phyloP scores from a whole-genome alignment of 768 basidiomycete species.

The Strobilomyces echinocephalus region DNA sequence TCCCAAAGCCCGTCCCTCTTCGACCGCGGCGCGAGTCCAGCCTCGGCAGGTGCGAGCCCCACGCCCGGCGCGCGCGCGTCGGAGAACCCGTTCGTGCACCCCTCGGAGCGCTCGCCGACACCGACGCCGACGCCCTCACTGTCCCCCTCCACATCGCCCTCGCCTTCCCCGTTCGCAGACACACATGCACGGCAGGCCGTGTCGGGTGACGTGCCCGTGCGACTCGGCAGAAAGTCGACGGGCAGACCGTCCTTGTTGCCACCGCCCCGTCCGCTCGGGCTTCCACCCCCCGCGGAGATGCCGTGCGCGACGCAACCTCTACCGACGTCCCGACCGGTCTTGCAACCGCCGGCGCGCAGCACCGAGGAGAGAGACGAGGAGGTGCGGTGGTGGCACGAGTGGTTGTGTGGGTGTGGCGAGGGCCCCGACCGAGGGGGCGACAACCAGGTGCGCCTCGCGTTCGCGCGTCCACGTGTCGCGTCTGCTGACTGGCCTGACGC shows the following conservation, averaged over 20 bases:
- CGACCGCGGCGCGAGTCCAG: constrained; percentile 13
- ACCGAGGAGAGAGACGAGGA: constrained; percentile 34
- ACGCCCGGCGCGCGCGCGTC: neutral
- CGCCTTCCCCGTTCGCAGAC: constrained; percentile 37
- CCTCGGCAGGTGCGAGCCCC: neutral
- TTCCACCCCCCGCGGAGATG: constrained; percentile 44
- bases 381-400: constrained; percentile 79
- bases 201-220: constrained; percentile 7
- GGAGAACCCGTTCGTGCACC: constrained; percentile 45
- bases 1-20: constrained; percentile 20
- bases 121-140: neutral
- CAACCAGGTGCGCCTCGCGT: constrained; percentile 50
- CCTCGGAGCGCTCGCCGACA: constrained; percentile 15
- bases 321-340: constrained; percentile 30
- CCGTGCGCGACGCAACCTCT: constrained; percentile 34
- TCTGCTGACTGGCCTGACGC: neutral
- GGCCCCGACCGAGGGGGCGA: constrained; percentile 71
- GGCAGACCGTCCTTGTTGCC: constrained; percentile 25
- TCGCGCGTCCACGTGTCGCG: neutral
- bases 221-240: neutral
- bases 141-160: constrained; percentile 3
- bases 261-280: constrained; percentile 53
- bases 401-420: constrained; percentile 77
- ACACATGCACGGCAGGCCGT: constrained; percentile 21
- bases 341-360: constrained; percentile 27